These are phyloP conservation scores for Fusarium chlamydosporum DNA, from an alignment of 2,329 filamentous ascomycete species.

Conservation along the genomic window DNA sequence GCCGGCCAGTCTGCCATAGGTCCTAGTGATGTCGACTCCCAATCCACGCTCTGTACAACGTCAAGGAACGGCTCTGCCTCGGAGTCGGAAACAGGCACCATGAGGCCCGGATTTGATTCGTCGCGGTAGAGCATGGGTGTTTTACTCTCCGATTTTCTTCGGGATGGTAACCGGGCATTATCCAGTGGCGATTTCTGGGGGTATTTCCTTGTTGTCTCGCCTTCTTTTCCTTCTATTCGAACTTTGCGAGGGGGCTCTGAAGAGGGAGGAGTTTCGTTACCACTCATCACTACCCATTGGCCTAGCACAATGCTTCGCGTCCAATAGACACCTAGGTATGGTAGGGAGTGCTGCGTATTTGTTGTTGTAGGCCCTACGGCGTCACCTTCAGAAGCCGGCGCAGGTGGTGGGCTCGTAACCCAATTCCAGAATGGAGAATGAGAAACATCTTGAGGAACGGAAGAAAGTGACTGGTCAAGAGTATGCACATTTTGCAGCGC, in stretches of 20 bases:
- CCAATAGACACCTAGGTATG: slow-evolving; percentile 56
- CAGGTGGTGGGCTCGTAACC: slow-evolving; percentile 51
- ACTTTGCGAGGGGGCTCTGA: slow-evolving; percentile 54
- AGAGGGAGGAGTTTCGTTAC: slow-evolving; percentile 55
- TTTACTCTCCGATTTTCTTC: slow-evolving; percentile 46
- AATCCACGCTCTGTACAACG: slow-evolving; percentile 61
- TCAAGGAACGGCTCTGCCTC: slow-evolving; percentile 58
- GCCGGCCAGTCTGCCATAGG: slow-evolving; percentile 63
- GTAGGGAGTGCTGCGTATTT: slow-evolving; percentile 49
- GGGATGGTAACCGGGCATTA: slow-evolving; percentile 39
- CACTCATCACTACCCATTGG: slow-evolving; percentile 58
- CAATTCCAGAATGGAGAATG: slow-evolving; percentile 59
- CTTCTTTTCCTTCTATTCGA: slow-evolving; percentile 49
- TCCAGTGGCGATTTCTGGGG: slow-evolving; percentile 46
- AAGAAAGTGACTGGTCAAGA: slow-evolving; percentile 53
- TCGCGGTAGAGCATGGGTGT: slow-evolving; percentile 51
- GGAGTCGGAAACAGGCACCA: slow-evolving; percentile 55
- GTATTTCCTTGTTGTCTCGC: slow-evolving; percentile 36
- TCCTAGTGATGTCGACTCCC: slow-evolving; percentile 63
- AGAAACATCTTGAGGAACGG: slow-evolving; percentile 50
- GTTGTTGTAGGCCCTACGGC: slow-evolving; percentile 10
- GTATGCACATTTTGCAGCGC: slow-evolving; percentile 52
- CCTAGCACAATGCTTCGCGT: slow-evolving; percentile 55
- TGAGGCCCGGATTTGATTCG: slow-evolving; percentile 53
- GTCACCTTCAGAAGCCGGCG: slow-evolving; percentile 17